These are phyloP conservation scores for Emergomyces africanus DNA, from an alignment of 2,329 filamentous ascomycete species.

Conservation along the genomic window DNA sequence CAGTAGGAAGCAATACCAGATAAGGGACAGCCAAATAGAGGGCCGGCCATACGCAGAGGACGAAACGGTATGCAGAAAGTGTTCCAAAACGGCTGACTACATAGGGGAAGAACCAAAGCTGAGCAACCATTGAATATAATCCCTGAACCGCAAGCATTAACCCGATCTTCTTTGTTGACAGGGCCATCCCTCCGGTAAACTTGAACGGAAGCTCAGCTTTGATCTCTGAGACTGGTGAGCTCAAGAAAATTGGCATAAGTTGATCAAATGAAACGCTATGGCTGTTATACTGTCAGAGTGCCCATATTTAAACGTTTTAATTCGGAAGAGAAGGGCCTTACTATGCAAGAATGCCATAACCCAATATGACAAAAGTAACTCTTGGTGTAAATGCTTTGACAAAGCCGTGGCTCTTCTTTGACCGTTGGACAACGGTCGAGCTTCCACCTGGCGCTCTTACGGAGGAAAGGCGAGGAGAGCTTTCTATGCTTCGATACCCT, in stretches of 20 bases:
- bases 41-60: constrained; percentile 71
- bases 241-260: constrained; percentile 82
- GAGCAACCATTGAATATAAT: constrained; percentile 75
- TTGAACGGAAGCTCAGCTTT: constrained; percentile 62
- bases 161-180: constrained; percentile 73
- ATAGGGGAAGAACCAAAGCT: constrained; percentile 70
- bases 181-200: constrained; percentile 75
- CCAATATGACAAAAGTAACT: constrained; percentile 74
- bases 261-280: constrained; percentile 97
- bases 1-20: constrained; percentile 65
- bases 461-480: constrained; percentile 36
- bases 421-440: constrained; percentile 18
- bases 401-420: constrained; percentile 29
- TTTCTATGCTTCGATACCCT: constrained; percentile 50
- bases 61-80: constrained; percentile 67
- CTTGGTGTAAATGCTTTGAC: constrained; percentile 66
- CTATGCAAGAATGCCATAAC: constrained; percentile 90
- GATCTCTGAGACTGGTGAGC: constrained; percentile 45
- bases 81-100: constrained; percentile 64
- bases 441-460: constrained; percentile 11
- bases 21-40: constrained; percentile 85
- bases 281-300: constrained; percentile 36
- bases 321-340: constrained; percentile 40
- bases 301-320: constrained; percentile 46
- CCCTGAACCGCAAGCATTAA: constrained; percentile 82